phyloP scores from a whole-genome alignment of 2,329 filamentous ascomycete species.

The Cryphonectria naterciae region DNA sequence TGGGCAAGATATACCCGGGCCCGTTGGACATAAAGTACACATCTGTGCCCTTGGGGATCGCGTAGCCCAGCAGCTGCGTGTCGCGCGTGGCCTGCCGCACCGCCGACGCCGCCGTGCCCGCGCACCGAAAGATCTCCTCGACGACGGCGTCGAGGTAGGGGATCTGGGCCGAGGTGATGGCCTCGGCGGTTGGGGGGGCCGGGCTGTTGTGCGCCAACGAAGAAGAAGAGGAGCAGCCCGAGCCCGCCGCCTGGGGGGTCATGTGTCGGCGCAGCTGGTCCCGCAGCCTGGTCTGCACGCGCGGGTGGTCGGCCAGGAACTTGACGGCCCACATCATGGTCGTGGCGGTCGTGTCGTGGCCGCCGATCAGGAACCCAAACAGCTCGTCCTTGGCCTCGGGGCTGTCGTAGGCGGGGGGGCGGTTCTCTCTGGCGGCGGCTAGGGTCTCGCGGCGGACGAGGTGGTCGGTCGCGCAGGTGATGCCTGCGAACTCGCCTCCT shows the following conservation, averaged over 20 bases:
- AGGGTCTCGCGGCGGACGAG: slow-evolving; percentile 23
- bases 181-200: slow-evolving; percentile 34
- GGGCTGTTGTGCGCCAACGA: too few species aligned
- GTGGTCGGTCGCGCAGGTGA: slow-evolving; percentile 21
- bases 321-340: slow-evolving; percentile 48
- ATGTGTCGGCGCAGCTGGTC: slow-evolving; percentile 41
- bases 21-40: slow-evolving; percentile 47
- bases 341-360: slow-evolving; percentile 50
- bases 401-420: slow-evolving; percentile 18
- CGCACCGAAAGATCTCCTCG: slow-evolving; percentile 50
- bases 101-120: slow-evolving; percentile 50
- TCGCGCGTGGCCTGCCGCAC: slow-evolving; percentile 47
- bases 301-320: slow-evolving; percentile 44
- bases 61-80: slow-evolving; percentile 44
- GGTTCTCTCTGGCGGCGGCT: slow-evolving; percentile 17
- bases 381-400: slow-evolving; percentile 37
- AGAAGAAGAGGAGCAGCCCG: not conserved
- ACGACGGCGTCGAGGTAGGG: slow-evolving; percentile 52
- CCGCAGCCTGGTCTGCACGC: slow-evolving; percentile 45
- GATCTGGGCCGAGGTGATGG: slow-evolving; percentile 43
- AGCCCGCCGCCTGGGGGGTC: slow-evolving; percentile 13
- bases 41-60: slow-evolving; percentile 47
- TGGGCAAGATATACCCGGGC: slow-evolving; percentile 17
- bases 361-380: slow-evolving; percentile 47
- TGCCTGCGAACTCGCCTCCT: slow-evolving; percentile 10